Evolutionary conservation across 805 yeast species (phyloP), one percentile per base, ranked within the genome.

Genomic region (Myxozyma sirexii): DNA sequence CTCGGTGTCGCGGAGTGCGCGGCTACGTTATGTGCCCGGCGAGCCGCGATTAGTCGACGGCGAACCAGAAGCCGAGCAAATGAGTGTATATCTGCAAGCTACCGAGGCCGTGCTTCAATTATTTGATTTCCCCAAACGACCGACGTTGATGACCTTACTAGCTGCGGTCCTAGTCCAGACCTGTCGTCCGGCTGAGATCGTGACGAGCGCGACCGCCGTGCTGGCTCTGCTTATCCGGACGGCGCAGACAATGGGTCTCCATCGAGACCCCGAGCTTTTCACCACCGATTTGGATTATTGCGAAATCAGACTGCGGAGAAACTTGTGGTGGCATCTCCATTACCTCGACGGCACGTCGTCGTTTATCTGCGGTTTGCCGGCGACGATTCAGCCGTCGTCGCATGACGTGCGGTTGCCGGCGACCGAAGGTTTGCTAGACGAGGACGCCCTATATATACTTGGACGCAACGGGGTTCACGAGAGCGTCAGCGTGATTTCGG

Each of bases 191-290:
- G 21, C 43, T n/a, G 56, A 52, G 23, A 31, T 42, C 5, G 27
- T 21, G n/a, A 42, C 49, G 5, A 10, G 48, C 8, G 43, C 39
- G n/a, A 29, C 49, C 19, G 17, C 41, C 8, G n/a, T 26, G 24
- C 19, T 52, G 10, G 39, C 57, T 0, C 37, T 44, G 43, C 33
- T 54, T 17, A 54, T 54, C n/a, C 52, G 57, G 4, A 39, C 35
- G 1, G 51, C 57, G 27, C 57, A 54, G 46, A 21, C 47, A 19
- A 54, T 54, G 57, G 57, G 57, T 4, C 41, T 54, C 4, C 57
- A 54, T 35, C 47, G 57, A 12, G 57, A 54, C 45, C 56, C 56
- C 4, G 13, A 12, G n/a, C 37, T 52, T 13, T 52, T 52, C 42
- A 52, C 13, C 17, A 15, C 26, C 5, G n/a, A 7, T 4, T 17